Evolutionary conservation across 257 asterid species (phyloP), one percentile per base, ranked within the genome.

Genomic region (Scutellaria galericulata): DNA sequence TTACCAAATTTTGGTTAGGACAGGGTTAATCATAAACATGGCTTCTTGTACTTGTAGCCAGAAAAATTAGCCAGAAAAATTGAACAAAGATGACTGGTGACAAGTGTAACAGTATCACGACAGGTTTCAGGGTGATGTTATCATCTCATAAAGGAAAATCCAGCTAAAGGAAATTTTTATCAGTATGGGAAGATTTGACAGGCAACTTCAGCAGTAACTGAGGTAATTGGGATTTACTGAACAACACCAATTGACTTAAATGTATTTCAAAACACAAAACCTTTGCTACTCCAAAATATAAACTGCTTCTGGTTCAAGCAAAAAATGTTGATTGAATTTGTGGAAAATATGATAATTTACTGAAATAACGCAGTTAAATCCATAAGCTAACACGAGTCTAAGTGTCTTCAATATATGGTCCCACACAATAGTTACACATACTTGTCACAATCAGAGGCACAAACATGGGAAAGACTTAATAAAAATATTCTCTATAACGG

Each of bases 381-480:
- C 15, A 44, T 24, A 9, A 54, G 31, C 11, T 45, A 1, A 35
- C 54, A 22, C 6, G 0, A 24, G 14, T 47, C 47, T 37, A 5
- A 8, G 5, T 5, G 44, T 47, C 41, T 31, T 47, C 10, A 15
- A 9, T 22, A 55, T 52, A 47, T 13, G 40, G 22, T 27, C 52
- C 15, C 60, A 59, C 39, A 3, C 31, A 61, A 59, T 44, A 65
- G 12, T 24, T 18, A 42, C 27, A 73, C 51, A 58, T 48, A 64
- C 42, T 31, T 31, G 64, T 24, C 14, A 80, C 48, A 57, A 56
- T 60, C 24, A 53, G 15, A 60, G 14, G 59, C 8, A 14, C 37
- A 52, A 5, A 44, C 5, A 11, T 1, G 5, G 37, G 37, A 2
- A 31, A 31, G 37, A 31, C 4, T 31, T 31, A 4, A 31, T 31